phyloP scores from a whole-genome alignment of 345 rosid species.

The Camelina hispida region DNA sequence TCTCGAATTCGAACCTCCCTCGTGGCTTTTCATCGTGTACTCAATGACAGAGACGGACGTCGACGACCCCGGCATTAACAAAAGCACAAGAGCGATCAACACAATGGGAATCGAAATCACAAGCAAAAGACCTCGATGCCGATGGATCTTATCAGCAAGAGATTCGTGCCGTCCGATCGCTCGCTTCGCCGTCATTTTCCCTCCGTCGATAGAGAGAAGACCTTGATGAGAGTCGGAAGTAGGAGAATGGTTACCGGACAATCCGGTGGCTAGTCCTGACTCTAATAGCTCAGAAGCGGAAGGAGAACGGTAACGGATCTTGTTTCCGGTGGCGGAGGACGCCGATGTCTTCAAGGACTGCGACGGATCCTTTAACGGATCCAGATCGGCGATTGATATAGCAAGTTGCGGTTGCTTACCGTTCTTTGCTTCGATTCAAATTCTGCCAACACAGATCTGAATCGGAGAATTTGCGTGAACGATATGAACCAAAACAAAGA shows the following conservation, averaged over 20 bases:
- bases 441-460: conserved; percentile 33
- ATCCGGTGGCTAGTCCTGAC: conserved; percentile 44
- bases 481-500: conserved; percentile 20
- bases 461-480: conserved; percentile 23
- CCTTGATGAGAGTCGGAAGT: conserved; percentile 47
- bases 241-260: conserved; percentile 39
- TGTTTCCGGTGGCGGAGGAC: conserved; percentile 57
- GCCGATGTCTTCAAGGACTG: conserved; percentile 67
- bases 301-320: conserved; percentile 89
- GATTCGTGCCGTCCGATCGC: conserved; percentile 55
- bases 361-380: conserved; percentile 67
- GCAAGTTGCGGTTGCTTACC: conserved; percentile 3
- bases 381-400: conserved; percentile 60
- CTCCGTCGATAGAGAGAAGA: conserved; percentile 44
- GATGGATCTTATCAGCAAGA: conserved; percentile 75
- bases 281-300: conserved; percentile 64
- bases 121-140: conserved; percentile 63
- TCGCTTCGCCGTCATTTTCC: conserved; percentile 65
- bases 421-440: conserved; percentile 16
- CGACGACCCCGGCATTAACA: conserved; percentile 65
- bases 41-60: conserved; percentile 50
- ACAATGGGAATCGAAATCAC: conserved; percentile 71
- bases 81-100: conserved; percentile 62
- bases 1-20: conserved; percentile 47
- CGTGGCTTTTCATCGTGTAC: conserved; percentile 49